phyloP scores from a whole-genome alignment of 73 alveolate species.

The Paramecium octaurelia region DNA sequence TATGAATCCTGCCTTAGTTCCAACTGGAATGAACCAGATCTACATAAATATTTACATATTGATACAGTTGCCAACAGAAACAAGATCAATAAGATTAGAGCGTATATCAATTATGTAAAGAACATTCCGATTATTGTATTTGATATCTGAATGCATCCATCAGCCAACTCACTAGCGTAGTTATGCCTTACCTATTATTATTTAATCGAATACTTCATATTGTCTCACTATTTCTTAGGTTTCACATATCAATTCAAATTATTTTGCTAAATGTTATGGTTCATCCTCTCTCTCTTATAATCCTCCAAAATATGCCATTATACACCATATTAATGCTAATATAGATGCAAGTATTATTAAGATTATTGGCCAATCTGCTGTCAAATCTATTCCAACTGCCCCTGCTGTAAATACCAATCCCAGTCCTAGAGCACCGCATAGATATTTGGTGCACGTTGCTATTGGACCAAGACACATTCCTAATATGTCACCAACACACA shows the following conservation, averaged over 20 bases:
- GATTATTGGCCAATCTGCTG: slow-evolving; percentile 27
- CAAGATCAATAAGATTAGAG: neutral
- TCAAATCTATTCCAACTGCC: slow-evolving; percentile 25
- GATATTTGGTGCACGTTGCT: neutral
- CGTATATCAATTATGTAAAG: neutral
- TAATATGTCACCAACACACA: slow-evolving; percentile 42
- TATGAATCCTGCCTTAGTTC: slow-evolving; percentile 31
- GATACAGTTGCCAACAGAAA: neutral
- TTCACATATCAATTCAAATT: slow-evolving; percentile 25
- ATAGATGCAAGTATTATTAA: neutral
- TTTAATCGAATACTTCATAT: slow-evolving; percentile 34
- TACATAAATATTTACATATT: neutral
- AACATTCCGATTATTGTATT: neutral
- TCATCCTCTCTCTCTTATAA: slow-evolving; percentile 23
- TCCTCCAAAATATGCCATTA: neutral
- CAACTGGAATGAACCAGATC: slow-evolving; percentile 38
- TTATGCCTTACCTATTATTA: slow-evolving; percentile 22
- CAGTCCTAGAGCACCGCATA: slow-evolving; percentile 29
- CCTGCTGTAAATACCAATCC: slow-evolving; percentile 24
- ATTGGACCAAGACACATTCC: neutral
- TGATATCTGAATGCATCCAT: slow-evolving; percentile 9
- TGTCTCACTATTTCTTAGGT: slow-evolving; percentile 4
- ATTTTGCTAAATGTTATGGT: neutral
- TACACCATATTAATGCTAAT: slow-evolving; percentile 44
- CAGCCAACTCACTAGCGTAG: slow-evolving; percentile 25